Evolutionary conservation across 495 filamentous ascomycete species (phyloP).

Genomic region (Parachaetomium inaequale): DNA sequence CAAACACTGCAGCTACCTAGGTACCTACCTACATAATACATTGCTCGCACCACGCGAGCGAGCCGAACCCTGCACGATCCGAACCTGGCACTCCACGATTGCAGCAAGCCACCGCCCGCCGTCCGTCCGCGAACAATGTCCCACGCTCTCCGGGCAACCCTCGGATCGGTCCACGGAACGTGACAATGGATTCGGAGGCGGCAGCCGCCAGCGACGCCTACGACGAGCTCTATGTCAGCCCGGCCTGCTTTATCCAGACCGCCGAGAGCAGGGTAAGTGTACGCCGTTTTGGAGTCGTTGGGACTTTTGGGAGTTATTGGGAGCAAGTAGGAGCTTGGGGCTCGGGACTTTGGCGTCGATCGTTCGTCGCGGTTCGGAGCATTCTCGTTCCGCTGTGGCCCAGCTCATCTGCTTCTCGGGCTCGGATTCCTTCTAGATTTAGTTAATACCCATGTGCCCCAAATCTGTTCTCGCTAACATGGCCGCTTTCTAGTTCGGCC

Average conservation of each 20-base stretch:
- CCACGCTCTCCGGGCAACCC: neutral
- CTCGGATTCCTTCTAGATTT: too few relatives aligned
- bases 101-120: neutral
- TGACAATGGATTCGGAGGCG: constrained; percentile 10
- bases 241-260: constrained; percentile 30
- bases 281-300: neutral
- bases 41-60: neutral
- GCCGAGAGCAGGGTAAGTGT: constrained; percentile 30
- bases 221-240: constrained; percentile 22
- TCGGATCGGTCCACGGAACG: constrained; percentile 1
- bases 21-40: too few relatives aligned
- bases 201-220: neutral
- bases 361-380: too few relatives aligned
- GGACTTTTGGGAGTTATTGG: too few relatives aligned
- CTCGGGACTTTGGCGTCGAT: too few relatives aligned
- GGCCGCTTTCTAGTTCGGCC: constrained; percentile 24
- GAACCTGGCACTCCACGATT: neutral
- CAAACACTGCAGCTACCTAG: neutral
- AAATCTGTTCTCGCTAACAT: neutral
- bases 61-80: neutral
- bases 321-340: too few relatives aligned
- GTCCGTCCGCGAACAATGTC: constrained; percentile 3
- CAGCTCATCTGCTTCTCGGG: too few relatives aligned
- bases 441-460: too few relatives aligned
- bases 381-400: too few relatives aligned